phyloP scores from a whole-genome alignment of 495 filamentous ascomycete species.

The Tuber borchii region DNA sequence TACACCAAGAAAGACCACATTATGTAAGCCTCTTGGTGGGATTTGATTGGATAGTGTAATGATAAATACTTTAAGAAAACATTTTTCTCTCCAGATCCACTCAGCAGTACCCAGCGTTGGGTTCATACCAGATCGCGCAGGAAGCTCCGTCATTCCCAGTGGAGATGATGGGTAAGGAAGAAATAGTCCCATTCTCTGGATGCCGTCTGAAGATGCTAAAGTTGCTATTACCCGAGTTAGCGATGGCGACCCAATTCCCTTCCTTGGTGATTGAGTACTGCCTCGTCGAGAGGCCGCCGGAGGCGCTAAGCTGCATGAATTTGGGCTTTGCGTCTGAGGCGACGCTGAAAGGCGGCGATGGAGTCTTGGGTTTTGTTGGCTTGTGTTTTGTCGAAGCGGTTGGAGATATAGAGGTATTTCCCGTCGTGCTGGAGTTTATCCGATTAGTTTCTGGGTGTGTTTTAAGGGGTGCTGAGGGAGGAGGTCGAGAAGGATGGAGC shows the following conservation, averaged over 20 bases:
- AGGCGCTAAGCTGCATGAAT: slow-evolving; percentile 50
- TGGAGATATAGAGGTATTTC: slow-evolving; percentile 57
- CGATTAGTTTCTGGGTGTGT: neutral
- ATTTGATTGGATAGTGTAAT: neutral
- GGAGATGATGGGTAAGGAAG: neutral
- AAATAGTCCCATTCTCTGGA: neutral
- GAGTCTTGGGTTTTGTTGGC: slow-evolving; percentile 44
- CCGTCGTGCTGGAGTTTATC: slow-evolving; percentile 49
- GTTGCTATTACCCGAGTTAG: neutral
- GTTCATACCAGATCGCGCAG: neutral
- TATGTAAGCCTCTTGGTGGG: neutral
- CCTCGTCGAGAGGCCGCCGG: slow-evolving; percentile 57
- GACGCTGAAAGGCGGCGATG: slow-evolving; percentile 48
- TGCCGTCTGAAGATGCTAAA: neutral
- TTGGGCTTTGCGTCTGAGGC: slow-evolving; percentile 48
- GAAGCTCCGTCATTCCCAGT: neutral
- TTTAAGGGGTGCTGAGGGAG: neutral
- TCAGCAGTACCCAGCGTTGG: neutral
- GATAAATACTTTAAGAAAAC: neutral
- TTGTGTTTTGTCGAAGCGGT: slow-evolving; percentile 55
- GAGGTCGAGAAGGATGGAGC: slow-evolving; percentile 22
- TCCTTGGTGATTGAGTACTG: slow-evolving; percentile 50
- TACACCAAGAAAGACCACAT: neutral
- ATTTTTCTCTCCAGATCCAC: neutral
- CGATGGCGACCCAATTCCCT: slow-evolving; percentile 4